Base-by-base conservation (phyloP, 2,329 filamentous ascomycete genomes). In the Ophiosphaerella narmari region DNA sequence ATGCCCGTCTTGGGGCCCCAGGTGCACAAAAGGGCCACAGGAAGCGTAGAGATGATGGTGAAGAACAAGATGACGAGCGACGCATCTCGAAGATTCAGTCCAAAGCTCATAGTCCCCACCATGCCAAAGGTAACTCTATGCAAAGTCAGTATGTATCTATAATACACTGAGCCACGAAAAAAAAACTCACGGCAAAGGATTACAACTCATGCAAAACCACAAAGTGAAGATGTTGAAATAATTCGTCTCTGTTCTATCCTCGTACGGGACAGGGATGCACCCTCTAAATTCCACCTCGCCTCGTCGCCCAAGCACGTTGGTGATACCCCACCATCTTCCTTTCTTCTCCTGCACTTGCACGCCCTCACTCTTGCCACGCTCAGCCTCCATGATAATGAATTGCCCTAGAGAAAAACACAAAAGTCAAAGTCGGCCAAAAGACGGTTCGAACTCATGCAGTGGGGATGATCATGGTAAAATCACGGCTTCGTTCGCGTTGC, bases 1-100 rank as follows among this genome's bases (percentile, higher is more conserved):
- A 87, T 81, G 36, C 84, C 85, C 8, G 83, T 86, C 68, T 80
- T 81, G 4, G 84, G 82, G 0, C 84, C 84, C 43, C 85, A 70
- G 0, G 80, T 84, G 36, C 79, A 79, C 23, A 87, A 72, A 59
- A 81, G 85, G 3, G 82, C 84, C 0, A 83, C 80, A 0, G 80
- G 74, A 6, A 79, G 51, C 0, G 80, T 80, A 1, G 80, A 81
- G 23, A 86, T 57, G 14, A 87, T 67, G 9, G 78, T 80, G 68
- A 87, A 87, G 74, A 87, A 87, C 39, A 87, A 65, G 39, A 87
- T 86, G 29, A 86, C 74, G 11, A 87, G 74, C 1, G 82, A 69
- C 13, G 79, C 78, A 54, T 86, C 80, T 38, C 83, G 76, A 14
- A 88, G 73, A 42, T 77, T 77, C 13, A 87, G 74, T 2, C 80